Conservation (phyloP, 108 stramenopile genomes). For the Conticribra guillardii region DNA sequence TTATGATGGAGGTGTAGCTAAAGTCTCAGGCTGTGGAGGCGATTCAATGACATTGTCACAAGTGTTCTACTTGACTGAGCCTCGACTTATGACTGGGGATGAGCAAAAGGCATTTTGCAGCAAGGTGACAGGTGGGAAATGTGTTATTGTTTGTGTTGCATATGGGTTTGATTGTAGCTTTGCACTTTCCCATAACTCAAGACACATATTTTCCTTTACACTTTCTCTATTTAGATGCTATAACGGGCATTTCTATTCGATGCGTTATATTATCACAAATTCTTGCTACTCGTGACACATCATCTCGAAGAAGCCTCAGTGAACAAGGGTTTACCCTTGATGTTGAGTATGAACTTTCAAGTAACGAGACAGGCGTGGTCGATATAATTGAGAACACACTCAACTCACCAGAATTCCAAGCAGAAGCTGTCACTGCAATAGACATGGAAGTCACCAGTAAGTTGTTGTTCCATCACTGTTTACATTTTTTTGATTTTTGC, state of each 20-base stretch:
- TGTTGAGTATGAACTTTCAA: slow-evolving; percentile 12
- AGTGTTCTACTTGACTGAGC: slow-evolving; percentile 16
- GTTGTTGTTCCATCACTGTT: no score
- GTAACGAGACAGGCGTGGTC: neutral
- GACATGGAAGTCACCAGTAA: slow-evolving; percentile 6
- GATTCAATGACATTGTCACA: slow-evolving; percentile 15
- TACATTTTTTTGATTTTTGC: no score
- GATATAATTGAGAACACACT: neutral
- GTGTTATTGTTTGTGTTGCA: no score
- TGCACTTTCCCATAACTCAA: no score
- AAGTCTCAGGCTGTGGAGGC: slow-evolving; percentile 33
- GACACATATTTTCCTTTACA: neutral
- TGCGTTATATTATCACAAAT: slow-evolving; percentile 24
- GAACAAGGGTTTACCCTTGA: slow-evolving; percentile 6
- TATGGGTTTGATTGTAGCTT: no score
- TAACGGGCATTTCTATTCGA: neutral
- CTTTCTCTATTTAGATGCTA: neutral
- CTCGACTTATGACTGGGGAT: slow-evolving; percentile 25
- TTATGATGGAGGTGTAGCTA: slow-evolving; percentile 14
- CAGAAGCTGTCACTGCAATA: slow-evolving; percentile 3
- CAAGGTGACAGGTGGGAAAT: slow-evolving; percentile 1
- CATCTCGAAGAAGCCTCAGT: neutral
- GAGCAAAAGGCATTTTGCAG: slow-evolving; percentile 27
- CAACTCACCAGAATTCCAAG: slow-evolving; percentile 7
- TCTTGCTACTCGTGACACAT: neutral